Conservation (phyloP, 257 asterid genomes). For the Przewalskia tangutica region DNA sequence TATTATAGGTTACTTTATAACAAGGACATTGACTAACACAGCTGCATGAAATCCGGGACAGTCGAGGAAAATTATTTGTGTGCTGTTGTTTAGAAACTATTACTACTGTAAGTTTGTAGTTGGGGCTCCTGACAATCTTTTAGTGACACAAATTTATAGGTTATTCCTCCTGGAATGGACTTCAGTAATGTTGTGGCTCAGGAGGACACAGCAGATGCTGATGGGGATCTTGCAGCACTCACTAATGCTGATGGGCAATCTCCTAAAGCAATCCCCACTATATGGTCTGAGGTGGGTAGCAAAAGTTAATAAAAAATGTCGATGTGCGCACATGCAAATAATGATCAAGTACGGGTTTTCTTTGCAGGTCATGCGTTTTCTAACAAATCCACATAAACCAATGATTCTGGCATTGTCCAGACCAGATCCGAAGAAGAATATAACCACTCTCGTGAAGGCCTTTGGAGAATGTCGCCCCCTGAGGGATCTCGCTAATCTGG, state of each 20-base stretch:
- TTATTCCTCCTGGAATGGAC: conserved; percentile 91
- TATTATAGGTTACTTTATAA: neutral
- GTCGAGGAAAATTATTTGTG: neutral
- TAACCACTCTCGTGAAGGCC: conserved; percentile 67
- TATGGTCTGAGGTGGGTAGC: conserved; percentile 70
- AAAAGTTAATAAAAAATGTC: neutral
- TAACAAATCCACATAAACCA: conserved; percentile 85
- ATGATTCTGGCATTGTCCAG: conserved; percentile 80
- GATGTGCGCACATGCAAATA: neutral
- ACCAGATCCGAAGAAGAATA: conserved; percentile 78
- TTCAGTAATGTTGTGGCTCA: conserved; percentile 61
- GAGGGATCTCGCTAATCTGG: conserved; percentile 81
- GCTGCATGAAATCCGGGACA: neutral
- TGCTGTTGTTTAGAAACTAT: neutral
- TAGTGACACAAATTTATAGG: conserved; percentile 20
- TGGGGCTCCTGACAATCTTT: neutral
- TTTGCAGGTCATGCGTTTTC: conserved; percentile 63
- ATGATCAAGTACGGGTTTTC: neutral
- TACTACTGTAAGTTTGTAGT: neutral
- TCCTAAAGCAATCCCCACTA: conserved; percentile 60
- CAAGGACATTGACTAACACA: neutral
- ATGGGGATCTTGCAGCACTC: conserved; percentile 45
- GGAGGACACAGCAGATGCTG: conserved; percentile 52
- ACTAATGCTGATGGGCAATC: conserved; percentile 48
- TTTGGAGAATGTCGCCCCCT: conserved; percentile 80